These are phyloP conservation scores for Zanthoxylum bungeanum DNA, from an alignment of 345 rosid genomes.

Conservation along the genomic window DNA sequence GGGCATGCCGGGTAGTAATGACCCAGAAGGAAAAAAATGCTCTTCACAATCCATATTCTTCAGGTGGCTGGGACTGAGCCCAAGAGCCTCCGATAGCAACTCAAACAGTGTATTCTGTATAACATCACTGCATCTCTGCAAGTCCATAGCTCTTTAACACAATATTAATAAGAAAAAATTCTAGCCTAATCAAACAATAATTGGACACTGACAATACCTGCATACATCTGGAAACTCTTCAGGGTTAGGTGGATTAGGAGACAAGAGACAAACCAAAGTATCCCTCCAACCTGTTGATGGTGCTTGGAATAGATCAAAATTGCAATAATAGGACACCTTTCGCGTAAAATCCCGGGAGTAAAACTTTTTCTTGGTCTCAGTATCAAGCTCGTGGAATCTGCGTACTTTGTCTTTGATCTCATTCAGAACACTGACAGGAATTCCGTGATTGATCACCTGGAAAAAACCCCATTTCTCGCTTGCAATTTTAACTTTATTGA, in stretches of 20 bases:
- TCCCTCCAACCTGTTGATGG: conserved; percentile 29
- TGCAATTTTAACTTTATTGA: conserved; percentile 8
- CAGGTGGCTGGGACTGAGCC: conserved; percentile 18
- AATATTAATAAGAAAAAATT: too few species aligned
- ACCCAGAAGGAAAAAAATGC: conserved; percentile 12
- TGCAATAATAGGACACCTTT: conserved; percentile 11
- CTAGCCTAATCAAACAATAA: not conserved
- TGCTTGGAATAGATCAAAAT: conserved; percentile 22
- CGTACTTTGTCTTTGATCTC: conserved; percentile 16
- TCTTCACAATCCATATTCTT: conserved; percentile 23
- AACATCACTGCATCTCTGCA: conserved; percentile 15
- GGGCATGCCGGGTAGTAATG: conserved; percentile 43
- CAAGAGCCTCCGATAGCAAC: conserved; percentile 35
- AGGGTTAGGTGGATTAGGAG: conserved; percentile 13
- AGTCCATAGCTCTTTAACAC: not conserved
- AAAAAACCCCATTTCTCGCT: conserved; percentile 26
- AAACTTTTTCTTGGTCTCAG: conserved; percentile 20
- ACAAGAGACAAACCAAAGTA: conserved; percentile 7
- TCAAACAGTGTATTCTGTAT: conserved; percentile 10
- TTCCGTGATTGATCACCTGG: conserved; percentile 22
- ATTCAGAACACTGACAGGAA: conserved; percentile 7
- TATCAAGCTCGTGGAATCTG: conserved; percentile 20
- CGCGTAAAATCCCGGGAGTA: conserved; percentile 14
- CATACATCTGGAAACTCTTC: conserved; percentile 23
- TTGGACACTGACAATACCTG: not conserved